Evolutionary conservation across 805 yeast genomes (phyloP), one percentile per base, ranked within the genome.

Genomic region (Kodamaea sagamina): DNA sequence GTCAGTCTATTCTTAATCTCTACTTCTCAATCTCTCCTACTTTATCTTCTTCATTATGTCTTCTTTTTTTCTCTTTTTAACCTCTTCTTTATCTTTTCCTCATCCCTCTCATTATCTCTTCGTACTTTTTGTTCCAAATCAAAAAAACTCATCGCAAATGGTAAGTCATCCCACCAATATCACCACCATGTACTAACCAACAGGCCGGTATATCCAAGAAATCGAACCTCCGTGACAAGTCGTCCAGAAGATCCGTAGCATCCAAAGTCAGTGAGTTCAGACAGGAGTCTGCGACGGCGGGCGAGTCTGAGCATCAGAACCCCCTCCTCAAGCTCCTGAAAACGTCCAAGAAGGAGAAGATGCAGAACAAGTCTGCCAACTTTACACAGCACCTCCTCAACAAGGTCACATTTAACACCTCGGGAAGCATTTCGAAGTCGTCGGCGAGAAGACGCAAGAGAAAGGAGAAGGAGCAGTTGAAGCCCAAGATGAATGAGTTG

Each of bases 401-500:
- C 24, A 59, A 63, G 38, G 58, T 53, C 15, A 58, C 67, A 10
- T 56, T 60, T 46, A 65, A 63, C 39, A 56, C 72, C 44, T 54
- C 71, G 54, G 54, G 70, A 12, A 77, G 78, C 16, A 71, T 86
- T 32, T 81, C 89, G 15, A 86, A 85, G 57, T 81, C 88, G 4
- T 69, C 89, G 0, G 48, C 75, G 3, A 74, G 88, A 56, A 74
- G 88, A 50, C 82, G 82, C 53, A 78, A 86, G 50, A 70, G 77
- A 50, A 77, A 74, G 52, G 69, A 72, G 38, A 77, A 75, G 52
- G 85, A 84, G 44, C 78, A 82, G 50, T 65, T 86, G 47, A 78
- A 77, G 52, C 88, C 90, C 4, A 75, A 81, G 53, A 74, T 86
- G 78, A 70, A 74, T 41, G 93, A 86, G 50, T 62, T 86, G 35